A percentile compares a stretch with the other conserved stretches of the same genome.
Evolutionary conservation across 2,329 filamentous ascomycete species (phyloP).

Genomic region (Rosellinia necatrix): DNA sequence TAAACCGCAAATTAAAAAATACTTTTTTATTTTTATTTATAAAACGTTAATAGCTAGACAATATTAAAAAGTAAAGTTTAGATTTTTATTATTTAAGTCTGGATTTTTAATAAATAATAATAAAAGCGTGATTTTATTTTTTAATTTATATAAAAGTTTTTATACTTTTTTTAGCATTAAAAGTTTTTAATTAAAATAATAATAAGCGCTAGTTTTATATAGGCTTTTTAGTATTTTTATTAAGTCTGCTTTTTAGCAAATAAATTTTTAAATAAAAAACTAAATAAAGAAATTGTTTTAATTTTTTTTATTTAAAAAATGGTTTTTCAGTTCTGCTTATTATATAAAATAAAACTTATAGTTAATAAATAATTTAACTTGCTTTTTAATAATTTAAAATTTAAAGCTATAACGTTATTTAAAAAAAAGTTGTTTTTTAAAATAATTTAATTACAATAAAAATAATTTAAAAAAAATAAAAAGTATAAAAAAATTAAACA

Average conservation of each 20-base stretch:
- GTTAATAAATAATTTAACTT: not conserved
- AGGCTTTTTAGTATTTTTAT: not conserved
- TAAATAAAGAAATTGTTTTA: not conserved
- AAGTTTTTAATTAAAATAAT: not conserved
- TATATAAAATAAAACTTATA: not conserved
- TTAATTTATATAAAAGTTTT: not conserved
- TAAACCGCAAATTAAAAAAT: too few species aligned
- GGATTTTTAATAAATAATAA: too few species aligned
- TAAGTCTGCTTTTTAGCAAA: not conserved
- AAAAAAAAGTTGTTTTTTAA: not conserved
- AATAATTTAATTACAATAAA: not conserved
- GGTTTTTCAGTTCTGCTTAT: not conserved
- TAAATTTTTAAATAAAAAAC: conserved; percentile 1
- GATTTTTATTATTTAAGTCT: too few species aligned
- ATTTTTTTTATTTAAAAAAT: not conserved
- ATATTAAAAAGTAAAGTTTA: too few species aligned
- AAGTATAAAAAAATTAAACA: not conserved
- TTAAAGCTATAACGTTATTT: too few species aligned
- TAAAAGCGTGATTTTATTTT: too few species aligned
- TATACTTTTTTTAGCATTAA: not conserved
- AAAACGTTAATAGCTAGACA: too few species aligned
- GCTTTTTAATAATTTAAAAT: not conserved
- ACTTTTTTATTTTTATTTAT: too few species aligned
- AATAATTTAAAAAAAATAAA: not conserved
- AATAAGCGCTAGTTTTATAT: not conserved